phyloP scores from a whole-genome alignment of 2,329 filamentous ascomycete genomes.

The Neoarthrinium moseri region DNA sequence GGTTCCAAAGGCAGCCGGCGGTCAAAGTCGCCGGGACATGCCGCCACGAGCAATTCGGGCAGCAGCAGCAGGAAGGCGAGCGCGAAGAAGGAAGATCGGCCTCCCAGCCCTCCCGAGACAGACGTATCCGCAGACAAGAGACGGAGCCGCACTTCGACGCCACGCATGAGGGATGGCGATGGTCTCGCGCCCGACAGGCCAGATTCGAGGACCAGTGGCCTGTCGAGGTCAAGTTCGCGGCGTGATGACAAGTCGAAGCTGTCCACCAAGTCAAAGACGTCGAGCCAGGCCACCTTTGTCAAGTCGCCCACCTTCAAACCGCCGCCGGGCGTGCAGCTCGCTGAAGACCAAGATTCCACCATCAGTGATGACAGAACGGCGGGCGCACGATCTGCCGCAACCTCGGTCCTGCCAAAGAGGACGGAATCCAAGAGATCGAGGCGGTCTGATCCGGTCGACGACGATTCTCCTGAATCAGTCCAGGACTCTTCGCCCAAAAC shows the following conservation, averaged over 20 bases:
- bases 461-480: constrained; percentile 50
- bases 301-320: constrained; percentile 29
- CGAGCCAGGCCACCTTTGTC: constrained; percentile 58
- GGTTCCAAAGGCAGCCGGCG: constrained; percentile 49
- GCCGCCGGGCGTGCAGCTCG: constrained; percentile 26
- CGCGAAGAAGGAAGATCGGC: constrained; percentile 36
- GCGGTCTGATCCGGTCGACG: constrained; percentile 36
- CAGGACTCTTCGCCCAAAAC: constrained; percentile 60
- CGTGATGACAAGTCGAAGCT: constrained; percentile 51
- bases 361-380: constrained; percentile 32
- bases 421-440: constrained; percentile 27
- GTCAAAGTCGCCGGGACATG: constrained; percentile 46
- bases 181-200: constrained; percentile 33
- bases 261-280: constrained; percentile 53
- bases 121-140: constrained; percentile 50
- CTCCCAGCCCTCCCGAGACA: constrained; percentile 58
- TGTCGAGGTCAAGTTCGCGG: constrained; percentile 43
- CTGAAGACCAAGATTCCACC: constrained; percentile 22
- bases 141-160: constrained; percentile 30
- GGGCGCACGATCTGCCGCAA: constrained; percentile 28
- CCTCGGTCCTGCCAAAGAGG: constrained; percentile 34
- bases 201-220: constrained; percentile 42
- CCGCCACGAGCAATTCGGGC: constrained; percentile 25
- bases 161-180: constrained; percentile 35
- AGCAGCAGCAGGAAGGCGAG: constrained; percentile 39